Percentiles rank a stretch among this genome's conserved stretches.
Conservation (phyloP, 306 rosid genomes). For the Crataegus laevigata region DNA sequence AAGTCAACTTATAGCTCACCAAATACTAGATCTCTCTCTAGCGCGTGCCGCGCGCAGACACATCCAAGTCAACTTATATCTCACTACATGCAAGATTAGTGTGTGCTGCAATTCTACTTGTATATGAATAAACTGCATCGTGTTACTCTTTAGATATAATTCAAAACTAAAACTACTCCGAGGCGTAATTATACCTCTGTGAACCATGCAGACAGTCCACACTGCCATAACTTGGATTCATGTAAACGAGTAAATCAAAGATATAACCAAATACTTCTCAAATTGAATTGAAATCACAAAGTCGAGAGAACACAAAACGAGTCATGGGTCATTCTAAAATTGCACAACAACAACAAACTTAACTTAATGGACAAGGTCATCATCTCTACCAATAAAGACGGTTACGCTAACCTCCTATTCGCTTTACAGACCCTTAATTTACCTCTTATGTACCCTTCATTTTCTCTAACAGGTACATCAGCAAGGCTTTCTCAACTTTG, state of each 20-base stretch:
- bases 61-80: background rate
- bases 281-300: conserved; percentile 11
- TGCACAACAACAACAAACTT: conserved; percentile 40
- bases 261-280: conserved; percentile 14
- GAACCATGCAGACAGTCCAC: background rate
- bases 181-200: background rate
- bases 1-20: too few relatives aligned
- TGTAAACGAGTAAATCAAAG: background rate
- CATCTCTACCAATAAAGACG: conserved; percentile 37
- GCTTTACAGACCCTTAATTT: conserved; percentile 44
- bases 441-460: conserved; percentile 36
- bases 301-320: background rate
- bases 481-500: conserved; percentile 21
- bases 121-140: background rate
- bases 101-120: background rate
- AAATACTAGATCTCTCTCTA: too few relatives aligned
- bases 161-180: background rate
- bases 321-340: conserved; percentile 15
- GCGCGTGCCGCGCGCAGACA: background rate
- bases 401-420: conserved; percentile 58
- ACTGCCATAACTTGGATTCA: background rate
- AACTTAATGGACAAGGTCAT: conserved; percentile 38
- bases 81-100: background rate
- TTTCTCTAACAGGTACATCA: conserved; percentile 27
- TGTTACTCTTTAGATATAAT: background rate